These are phyloP conservation scores for Heimioporus punctisporus DNA, from an alignment of 1,284 basidiomycete genomes.

Conservation along the genomic window DNA sequence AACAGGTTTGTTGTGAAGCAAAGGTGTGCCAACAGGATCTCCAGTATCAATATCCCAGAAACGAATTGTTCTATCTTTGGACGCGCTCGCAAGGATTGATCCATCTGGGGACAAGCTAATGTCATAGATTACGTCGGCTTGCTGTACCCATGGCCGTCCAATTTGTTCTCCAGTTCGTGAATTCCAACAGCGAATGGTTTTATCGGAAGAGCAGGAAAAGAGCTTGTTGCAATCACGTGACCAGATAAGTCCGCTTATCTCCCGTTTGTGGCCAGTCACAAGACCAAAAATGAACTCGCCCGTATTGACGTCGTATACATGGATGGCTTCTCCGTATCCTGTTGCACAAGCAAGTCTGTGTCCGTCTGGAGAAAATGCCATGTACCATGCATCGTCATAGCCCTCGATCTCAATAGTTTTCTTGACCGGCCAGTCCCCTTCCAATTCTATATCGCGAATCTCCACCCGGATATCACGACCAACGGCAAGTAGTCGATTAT, in stretches of 20 bases:
- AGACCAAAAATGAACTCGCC: too few relatives aligned
- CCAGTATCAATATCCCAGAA: slow-evolving; percentile 29
- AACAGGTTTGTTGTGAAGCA: not conserved
- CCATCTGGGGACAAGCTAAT: slow-evolving; percentile 36
- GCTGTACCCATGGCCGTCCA: not conserved
- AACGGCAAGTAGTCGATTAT: not conserved
- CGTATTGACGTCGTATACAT: not conserved
- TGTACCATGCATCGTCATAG: not conserved
- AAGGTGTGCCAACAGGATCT: not conserved
- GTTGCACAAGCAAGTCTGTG: not conserved
- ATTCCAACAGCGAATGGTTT: not conserved
- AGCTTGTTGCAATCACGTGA: not conserved
- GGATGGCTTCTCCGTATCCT: not conserved
- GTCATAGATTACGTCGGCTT: too few relatives aligned
- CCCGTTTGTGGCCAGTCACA: not conserved
- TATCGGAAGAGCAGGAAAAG: not conserved
- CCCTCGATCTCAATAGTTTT: not conserved
- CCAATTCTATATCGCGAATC: too few relatives aligned
- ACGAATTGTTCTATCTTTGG: slow-evolving; percentile 36
- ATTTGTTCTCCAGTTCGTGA: not conserved
- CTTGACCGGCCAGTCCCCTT: not conserved
- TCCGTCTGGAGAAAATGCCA: not conserved
- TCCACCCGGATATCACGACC: too few relatives aligned
- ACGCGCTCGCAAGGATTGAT: slow-evolving; percentile 32
- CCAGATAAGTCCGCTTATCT: not conserved